Evolutionary conservation across 208 protist species (phyloP), one percentile per base, ranked within the genome.

Genomic region (Leishmania major): DNA sequence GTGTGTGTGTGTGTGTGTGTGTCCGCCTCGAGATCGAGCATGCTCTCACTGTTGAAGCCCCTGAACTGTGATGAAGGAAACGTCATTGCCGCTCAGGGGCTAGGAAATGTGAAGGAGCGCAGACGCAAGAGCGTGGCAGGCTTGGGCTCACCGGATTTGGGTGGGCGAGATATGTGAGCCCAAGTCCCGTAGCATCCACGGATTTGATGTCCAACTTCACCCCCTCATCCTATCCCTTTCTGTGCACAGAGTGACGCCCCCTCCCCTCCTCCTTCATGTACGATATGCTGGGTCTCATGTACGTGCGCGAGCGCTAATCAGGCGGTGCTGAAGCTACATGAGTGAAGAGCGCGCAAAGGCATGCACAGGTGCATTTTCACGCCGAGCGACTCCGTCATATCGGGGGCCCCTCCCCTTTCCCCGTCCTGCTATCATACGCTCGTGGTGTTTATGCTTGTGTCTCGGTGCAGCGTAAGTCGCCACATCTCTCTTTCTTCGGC

Each of bases 401-500:
- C 28, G 28, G 59, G 59, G 28, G 31, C 31, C 62, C 31, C 62
- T 69, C 17, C 62, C 31, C 62, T 5, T 31, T 69, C 62, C 62
- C 31, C 8, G 10, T 25, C 62, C 31, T 69, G 62, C 31, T 69
- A 22, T 25, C 62, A 69, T 17, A 40, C 62, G 31, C 62, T 69
- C 62, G 62, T 40, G 3, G 28, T 69, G 62, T 1, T 31, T 31
- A 3, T 13, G 59, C n/a, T 35, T 64, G 59, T 35, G 59, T 31
- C 28, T 31, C 28, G 8, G 59, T 64, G 59, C 51, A 22, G 51
- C 17, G 4, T 22, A 17, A 72, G 64, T 78, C 22, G 28, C n/a
- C 72, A 51, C 49, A 13, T 62, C 49, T 55, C 73, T 77, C n/a
- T 77, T 77, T 59, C 22, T 60, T 64, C 11, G 45, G 55, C 51